Conservation (phyloP, 139 green algal species). For the Nannochloris sp. region DNA sequence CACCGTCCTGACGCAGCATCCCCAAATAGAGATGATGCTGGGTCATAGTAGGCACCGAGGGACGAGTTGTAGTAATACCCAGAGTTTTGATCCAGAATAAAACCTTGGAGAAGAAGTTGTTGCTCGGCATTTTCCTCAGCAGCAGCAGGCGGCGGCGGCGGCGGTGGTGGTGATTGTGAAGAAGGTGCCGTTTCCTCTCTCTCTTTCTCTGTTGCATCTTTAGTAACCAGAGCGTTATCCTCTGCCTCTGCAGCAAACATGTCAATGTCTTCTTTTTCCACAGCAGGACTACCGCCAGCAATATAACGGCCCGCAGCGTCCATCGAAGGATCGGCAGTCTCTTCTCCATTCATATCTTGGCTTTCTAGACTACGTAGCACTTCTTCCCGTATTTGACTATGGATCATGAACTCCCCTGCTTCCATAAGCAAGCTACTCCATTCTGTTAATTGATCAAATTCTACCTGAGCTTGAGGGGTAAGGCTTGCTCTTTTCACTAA, state of each 20-base stretch:
- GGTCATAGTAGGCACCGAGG: slow-evolving; percentile 40
- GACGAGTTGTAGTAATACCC: slow-evolving; percentile 20
- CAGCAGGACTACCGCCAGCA: neutral
- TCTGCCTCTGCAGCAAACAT: slow-evolving; percentile 23
- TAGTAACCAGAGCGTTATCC: neutral
- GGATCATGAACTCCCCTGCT: slow-evolving; percentile 33
- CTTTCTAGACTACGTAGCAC: neutral
- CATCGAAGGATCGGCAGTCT: neutral
- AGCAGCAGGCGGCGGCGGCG: neutral
- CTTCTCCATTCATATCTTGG: neutral
- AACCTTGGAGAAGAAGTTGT: slow-evolving; percentile 17
- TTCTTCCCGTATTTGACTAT: slow-evolving; percentile 24
- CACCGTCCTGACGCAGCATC: slow-evolving; percentile 40
- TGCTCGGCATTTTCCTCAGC: neutral
- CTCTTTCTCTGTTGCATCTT: neutral
- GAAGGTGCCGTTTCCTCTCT: neutral
- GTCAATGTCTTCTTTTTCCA: slow-evolving; percentile 26
- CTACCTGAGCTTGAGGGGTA: neutral
- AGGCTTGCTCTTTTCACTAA: too few species aligned
- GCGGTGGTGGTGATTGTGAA: neutral
- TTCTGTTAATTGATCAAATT: slow-evolving; percentile 43
- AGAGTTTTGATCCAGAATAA: slow-evolving; percentile 14
- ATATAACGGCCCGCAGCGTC: too few species aligned
- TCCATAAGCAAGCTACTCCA: slow-evolving; percentile 33
- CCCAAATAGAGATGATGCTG: slow-evolving; percentile 30